Base-by-base conservation (phyloP, 2,329 filamentous ascomycete species). In the Fusarium floridanum region DNA sequence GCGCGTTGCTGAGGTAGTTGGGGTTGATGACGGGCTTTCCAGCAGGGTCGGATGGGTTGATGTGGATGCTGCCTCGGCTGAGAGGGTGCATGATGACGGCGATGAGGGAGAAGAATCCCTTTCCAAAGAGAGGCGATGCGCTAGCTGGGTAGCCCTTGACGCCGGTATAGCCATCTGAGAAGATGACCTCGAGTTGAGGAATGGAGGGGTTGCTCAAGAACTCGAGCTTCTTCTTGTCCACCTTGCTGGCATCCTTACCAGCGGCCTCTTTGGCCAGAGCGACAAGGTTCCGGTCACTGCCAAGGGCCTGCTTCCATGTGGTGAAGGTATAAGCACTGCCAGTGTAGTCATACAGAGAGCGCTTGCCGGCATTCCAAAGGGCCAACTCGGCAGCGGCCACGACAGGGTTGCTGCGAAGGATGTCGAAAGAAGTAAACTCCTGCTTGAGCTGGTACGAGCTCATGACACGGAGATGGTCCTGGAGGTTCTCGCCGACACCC, bases 71-170 rank as follows among this genome's bases (percentile, higher is more conserved):
- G 6, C 76, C 76, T 1, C 74, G 73, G 20, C 76, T 90, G 75
- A 90, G 87, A 0, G 91, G 91, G 66, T 92, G 91, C 64, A 89
- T 89, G 29, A 91, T 88, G 69, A 90, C 89, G 0, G 87, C 86
- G 73, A 88, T 88, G 68, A 88, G 83, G 16, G 89, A 88, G 37
- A 84, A 75, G 66, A 83, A 84, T 41, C 82, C 64, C 22, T 77
- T 68, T 4, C 75, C 75, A 12, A 66, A 77, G 11, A 77, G 75
- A 1, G 72, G 55, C 0, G 75, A 77, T 0, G 67, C 80, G 66
- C 78, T 78, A n/a, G 74, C 77, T 5, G 78, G 75, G 36, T 80
- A 79, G 0, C 80, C 79, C 20, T 78, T 77, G 10, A 78, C 77
- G 37, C 80, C 80, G 9, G 80, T 76, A 63, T 79, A 80, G 11